phyloP scores from a whole-genome alignment of 148 eudicot genomes.

The Nyssa sinensis region DNA sequence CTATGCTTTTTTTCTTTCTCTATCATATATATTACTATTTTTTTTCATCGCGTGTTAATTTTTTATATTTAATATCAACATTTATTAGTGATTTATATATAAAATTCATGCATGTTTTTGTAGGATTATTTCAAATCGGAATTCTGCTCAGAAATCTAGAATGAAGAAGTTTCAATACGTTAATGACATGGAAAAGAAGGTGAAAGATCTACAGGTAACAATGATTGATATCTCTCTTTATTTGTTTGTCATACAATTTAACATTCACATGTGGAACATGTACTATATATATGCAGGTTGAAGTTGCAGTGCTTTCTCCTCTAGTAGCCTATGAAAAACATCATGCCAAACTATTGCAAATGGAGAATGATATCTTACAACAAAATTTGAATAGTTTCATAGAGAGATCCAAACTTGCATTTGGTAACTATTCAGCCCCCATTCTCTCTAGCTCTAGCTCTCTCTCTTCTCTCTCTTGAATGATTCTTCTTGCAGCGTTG shows the following conservation, averaged over 20 bases:
- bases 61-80: neutral
- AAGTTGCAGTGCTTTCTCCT: neutral
- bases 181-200: slow-evolving; percentile 17
- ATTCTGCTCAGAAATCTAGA: slow-evolving; percentile 28
- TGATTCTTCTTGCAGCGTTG: too few species aligned
- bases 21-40: too few species aligned
- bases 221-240: too few species aligned
- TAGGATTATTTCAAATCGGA: slow-evolving; percentile 25
- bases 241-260: neutral
- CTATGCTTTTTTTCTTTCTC: too few species aligned
- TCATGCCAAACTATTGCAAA: neutral
- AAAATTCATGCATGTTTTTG: neutral
- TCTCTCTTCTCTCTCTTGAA: neutral
- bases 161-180: slow-evolving; percentile 11
- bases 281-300: neutral
- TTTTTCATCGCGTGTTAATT: too few species aligned
- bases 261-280: neutral
- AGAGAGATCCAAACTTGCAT: neutral
- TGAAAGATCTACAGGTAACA: slow-evolving; percentile 17
- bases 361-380: slow-evolving; percentile 5
- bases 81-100: neutral
- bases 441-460: neutral
- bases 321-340: slow-evolving; percentile 5
- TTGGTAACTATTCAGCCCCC: neutral
- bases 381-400: neutral